phyloP scores from a whole-genome alignment of 352 stramenopile species.

The Phytophthora colocasiae region DNA sequence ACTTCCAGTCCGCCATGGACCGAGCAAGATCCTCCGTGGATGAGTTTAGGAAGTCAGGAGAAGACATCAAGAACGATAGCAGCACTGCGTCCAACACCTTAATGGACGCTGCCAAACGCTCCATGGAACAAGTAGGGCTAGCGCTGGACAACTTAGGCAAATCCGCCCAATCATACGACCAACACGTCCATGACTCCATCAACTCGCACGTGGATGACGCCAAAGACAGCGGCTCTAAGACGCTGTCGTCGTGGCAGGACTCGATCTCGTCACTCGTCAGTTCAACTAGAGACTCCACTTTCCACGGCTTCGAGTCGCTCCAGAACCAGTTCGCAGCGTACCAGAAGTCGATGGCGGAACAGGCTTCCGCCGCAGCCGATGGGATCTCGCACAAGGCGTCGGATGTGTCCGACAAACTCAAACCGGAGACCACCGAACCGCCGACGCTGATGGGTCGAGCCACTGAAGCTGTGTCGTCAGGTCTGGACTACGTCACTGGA shows the following conservation, averaged over 20 bases:
- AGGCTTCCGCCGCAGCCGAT: slow-evolving; percentile 20
- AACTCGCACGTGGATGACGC: slow-evolving; percentile 27
- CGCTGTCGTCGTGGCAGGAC: slow-evolving; percentile 27
- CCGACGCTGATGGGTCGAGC: slow-evolving; percentile 40
- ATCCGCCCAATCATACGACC: slow-evolving; percentile 29
- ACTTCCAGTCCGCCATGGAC: slow-evolving; percentile 49
- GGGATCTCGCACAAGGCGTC: slow-evolving; percentile 24
- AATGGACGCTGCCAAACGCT: slow-evolving; percentile 33
- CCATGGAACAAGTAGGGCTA: slow-evolving; percentile 41
- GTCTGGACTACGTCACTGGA: slow-evolving; percentile 26
- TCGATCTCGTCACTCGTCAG: slow-evolving; percentile 40
- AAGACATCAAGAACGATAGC: slow-evolving; percentile 23
- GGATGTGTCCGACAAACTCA: slow-evolving; percentile 25
- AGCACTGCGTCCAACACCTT: slow-evolving; percentile 33
- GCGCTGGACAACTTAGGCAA: slow-evolving; percentile 40
- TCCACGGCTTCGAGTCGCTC: slow-evolving; percentile 47
- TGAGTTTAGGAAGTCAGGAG: slow-evolving; percentile 30
- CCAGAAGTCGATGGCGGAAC: slow-evolving; percentile 33
- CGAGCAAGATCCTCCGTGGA: slow-evolving; percentile 25
- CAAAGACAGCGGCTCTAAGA: slow-evolving; percentile 34
- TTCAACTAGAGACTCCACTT: slow-evolving; percentile 39
- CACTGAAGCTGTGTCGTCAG: slow-evolving; percentile 17
- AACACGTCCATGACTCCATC: slow-evolving; percentile 22
- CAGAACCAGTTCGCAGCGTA: slow-evolving; percentile 41
- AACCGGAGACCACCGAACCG: slow-evolving; percentile 21